phyloP scores from a whole-genome alignment of 371 early-diverging fungal genomes.

The Saksenaea vasiformis region DNA sequence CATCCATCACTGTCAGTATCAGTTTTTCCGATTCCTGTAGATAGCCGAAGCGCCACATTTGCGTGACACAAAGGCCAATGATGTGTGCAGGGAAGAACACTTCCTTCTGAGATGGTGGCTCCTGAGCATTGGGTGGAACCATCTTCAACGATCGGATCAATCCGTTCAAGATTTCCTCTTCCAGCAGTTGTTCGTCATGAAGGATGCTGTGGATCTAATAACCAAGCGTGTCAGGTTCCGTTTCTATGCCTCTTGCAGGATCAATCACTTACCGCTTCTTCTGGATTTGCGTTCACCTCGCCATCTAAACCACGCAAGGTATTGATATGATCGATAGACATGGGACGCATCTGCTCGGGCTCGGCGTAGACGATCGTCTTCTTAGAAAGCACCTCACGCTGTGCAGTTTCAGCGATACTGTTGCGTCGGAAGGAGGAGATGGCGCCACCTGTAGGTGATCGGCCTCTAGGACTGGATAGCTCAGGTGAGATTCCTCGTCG shows the following conservation, averaged over 20 bases:
- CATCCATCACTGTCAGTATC: conserved; percentile 85
- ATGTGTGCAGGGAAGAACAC: conserved; percentile 94
- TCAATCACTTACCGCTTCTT: conserved; percentile 43
- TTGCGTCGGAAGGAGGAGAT: conserved; percentile 33
- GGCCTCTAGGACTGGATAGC: conserved; percentile 32
- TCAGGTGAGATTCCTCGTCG: conserved; percentile 43
- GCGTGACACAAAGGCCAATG: conserved; percentile 82
- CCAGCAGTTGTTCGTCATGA: conserved; percentile 70
- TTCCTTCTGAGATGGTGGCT: conserved; percentile 79
- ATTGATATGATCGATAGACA: conserved; percentile 41
- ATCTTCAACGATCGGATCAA: conserved; percentile 87
- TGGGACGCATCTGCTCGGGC: conserved; percentile 45
- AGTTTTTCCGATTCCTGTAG: conserved; percentile 78
- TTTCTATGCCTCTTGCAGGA: conserved; percentile 8
- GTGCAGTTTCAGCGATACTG: conserved; percentile 27
- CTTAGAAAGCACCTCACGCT: conserved; percentile 17
- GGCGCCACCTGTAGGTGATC: conserved; percentile 36
- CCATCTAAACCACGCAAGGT: conserved; percentile 28
- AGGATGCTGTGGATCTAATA: conserved; percentile 51
- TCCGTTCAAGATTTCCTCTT: conserved; percentile 87
- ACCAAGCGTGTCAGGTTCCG: background rate
- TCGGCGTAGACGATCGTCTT: conserved; percentile 26
- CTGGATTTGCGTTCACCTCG: conserved; percentile 44
- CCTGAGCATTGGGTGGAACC: conserved; percentile 84
- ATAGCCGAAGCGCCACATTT: conserved; percentile 88